phyloP scores from a whole-genome alignment of 2,329 filamentous ascomycete species.

The Onygenales sp. region DNA sequence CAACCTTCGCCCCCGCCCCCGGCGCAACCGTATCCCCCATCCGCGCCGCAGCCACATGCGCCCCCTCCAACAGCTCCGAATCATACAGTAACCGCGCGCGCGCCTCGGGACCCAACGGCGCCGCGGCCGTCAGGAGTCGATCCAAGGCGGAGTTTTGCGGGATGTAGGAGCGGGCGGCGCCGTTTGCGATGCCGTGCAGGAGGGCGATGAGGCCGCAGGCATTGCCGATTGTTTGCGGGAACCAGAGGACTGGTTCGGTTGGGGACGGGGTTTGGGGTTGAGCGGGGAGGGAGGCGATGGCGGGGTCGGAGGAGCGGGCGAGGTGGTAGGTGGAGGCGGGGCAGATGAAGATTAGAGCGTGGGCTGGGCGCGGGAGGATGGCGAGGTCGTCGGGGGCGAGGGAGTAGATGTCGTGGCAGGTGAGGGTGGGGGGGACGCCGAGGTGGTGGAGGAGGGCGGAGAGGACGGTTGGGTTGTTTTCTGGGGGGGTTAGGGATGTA shows the following conservation, averaged over 20 bases:
- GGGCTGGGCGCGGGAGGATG: constrained; percentile 43
- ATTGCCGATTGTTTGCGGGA: constrained; percentile 49
- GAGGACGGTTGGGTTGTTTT: constrained; percentile 50
- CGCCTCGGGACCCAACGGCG: constrained; percentile 34
- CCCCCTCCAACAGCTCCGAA: constrained; percentile 21
- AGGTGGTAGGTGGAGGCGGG: constrained; percentile 30
- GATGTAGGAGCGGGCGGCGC: constrained; percentile 35
- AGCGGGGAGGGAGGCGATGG: not conserved
- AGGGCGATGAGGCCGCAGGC: constrained; percentile 51
- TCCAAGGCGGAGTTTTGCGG: constrained; percentile 30
- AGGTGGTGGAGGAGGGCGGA: constrained; percentile 40
- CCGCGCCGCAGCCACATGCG: constrained; percentile 14
- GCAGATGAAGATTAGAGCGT: constrained; percentile 46
- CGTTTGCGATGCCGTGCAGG: constrained; percentile 46
- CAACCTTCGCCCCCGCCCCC: constrained; percentile 13
- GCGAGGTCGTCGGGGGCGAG: constrained; percentile 40
- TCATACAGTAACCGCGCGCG: constrained; percentile 44
- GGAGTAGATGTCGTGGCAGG: constrained; percentile 46
- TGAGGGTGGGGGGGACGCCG: constrained; percentile 37
- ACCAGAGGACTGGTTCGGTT: constrained; percentile 48
- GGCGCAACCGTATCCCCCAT: constrained; percentile 16
- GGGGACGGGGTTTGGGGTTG: constrained; percentile 22
- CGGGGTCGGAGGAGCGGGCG: constrained; percentile 34
- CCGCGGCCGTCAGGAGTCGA: constrained; percentile 14
- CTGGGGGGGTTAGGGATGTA: constrained; percentile 19